A percentile compares a stretch with the other conserved stretches of the same genome.
phyloP scores from a whole-genome alignment of 768 basidiomycete genomes.

The Piloderma croceum region DNA sequence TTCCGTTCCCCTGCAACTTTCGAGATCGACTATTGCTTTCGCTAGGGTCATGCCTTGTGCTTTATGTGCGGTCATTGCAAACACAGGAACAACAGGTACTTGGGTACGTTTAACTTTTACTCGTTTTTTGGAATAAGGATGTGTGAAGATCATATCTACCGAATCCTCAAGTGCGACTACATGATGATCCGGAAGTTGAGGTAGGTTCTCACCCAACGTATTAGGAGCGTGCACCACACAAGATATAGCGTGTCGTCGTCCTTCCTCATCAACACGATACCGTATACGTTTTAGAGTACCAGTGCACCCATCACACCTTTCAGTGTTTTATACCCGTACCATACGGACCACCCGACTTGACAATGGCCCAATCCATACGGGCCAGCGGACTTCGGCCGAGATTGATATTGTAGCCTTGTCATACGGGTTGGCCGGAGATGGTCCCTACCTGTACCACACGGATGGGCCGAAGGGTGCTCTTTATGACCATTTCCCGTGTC shows the following conservation, averaged over 20 bases:
- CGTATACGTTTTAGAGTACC: constrained; percentile 22
- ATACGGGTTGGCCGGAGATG: no score
- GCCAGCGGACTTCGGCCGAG: no score
- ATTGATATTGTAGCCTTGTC: no score
- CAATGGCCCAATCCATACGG: no score
- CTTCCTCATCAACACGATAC: constrained; percentile 16
- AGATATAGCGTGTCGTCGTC: constrained; percentile 13
- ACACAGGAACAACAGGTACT: constrained; percentile 32
- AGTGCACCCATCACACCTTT: no score
- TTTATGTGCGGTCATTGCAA: constrained; percentile 36
- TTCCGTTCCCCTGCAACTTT: constrained; percentile 26
- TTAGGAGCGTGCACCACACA: constrained; percentile 20
- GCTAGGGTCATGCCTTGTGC: constrained; percentile 33
- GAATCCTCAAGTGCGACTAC: constrained; percentile 20
- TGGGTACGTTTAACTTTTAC: constrained; percentile 25
- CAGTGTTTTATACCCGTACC: no score
- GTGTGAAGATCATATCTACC: constrained; percentile 12
- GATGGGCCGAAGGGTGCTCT: no score
- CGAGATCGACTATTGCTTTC: constrained; percentile 28
- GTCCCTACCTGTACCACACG: no score
- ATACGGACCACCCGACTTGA: no score
- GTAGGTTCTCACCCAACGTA: constrained; percentile 9
- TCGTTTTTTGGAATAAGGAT: constrained; percentile 16
- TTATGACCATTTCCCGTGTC: no score
- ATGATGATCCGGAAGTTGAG: constrained; percentile 12